These are phyloP conservation scores for Sinapis alba DNA, from an alignment of 441 rosid genomes.

Conservation along the genomic window DNA sequence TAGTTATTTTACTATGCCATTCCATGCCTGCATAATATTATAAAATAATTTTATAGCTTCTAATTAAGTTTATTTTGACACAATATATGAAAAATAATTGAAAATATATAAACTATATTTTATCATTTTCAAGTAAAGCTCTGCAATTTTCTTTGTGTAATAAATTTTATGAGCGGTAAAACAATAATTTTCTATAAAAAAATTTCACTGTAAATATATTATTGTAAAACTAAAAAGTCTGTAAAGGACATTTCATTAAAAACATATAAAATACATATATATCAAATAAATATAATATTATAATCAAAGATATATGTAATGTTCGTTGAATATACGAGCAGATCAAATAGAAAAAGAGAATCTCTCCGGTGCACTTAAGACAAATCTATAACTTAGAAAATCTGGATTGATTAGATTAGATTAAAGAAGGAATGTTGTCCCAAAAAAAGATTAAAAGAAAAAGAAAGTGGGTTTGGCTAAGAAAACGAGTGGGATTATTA, in stretches of 20 bases:
- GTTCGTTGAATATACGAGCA: constrained; percentile 15
- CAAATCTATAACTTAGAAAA: constrained; percentile 36
- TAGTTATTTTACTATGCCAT: background rate
- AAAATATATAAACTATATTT: background rate
- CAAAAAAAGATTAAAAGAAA: background rate
- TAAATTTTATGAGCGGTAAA: background rate
- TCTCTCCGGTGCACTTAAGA: constrained; percentile 32
- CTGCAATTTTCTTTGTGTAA: background rate
- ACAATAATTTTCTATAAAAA: background rate
- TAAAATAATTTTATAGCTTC: background rate
- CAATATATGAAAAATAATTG: background rate
- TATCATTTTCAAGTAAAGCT: background rate
- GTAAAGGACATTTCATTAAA: background rate
- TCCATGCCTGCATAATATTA: background rate
- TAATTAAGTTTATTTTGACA: background rate
- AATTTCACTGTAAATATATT: background rate
- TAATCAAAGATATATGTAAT: background rate
- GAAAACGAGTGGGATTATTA: constrained; percentile 46
- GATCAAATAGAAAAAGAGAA: background rate
- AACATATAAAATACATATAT: background rate
- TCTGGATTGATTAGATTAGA: constrained; percentile 23
- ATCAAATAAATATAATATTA: background rate
- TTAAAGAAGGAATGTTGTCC: constrained; percentile 4
- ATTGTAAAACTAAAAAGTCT: background rate
- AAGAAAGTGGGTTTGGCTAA: constrained; percentile 42